These are phyloP conservation scores for Penicillium sclerotigenum DNA, from an alignment of 2,329 filamentous ascomycete species.

Conservation along the genomic window DNA sequence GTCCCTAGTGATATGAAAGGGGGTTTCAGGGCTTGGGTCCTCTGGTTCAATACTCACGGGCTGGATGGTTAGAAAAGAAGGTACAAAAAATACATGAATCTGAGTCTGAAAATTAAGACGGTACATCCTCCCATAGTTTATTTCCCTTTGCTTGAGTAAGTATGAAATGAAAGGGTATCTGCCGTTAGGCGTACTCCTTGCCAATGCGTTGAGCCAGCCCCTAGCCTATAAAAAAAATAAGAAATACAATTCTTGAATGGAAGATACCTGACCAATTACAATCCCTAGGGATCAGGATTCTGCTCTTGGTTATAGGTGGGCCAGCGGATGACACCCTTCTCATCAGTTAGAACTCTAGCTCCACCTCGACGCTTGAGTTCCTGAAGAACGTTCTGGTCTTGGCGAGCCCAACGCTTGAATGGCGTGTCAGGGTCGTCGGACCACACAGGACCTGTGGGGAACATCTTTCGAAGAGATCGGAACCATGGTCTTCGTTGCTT, in stretches of 20 bases:
- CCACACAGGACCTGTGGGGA: constrained; percentile 27
- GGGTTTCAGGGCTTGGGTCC: not conserved
- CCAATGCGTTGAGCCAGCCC: not conserved
- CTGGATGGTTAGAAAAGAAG: too few species aligned
- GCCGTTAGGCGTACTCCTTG: not conserved
- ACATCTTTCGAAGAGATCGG: constrained; percentile 25
- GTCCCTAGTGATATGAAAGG: not conserved
- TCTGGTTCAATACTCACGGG: not conserved
- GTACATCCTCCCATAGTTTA: not conserved
- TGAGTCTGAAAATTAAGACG: not conserved
- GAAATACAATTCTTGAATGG: not conserved
- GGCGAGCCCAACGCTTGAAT: constrained; percentile 38
- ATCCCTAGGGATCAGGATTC: not conserved
- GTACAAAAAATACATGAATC: not conserved
- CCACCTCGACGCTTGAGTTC: constrained; percentile 31
- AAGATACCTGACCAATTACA: not conserved
- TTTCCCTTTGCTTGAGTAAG: not conserved
- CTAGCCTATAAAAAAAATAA: not conserved
- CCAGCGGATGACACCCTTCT: constrained; percentile 33
- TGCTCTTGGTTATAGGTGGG: constrained; percentile 8
- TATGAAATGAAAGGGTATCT: not conserved
- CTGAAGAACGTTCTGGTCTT: constrained; percentile 31
- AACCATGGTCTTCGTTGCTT: constrained; percentile 29
- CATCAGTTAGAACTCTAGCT: constrained; percentile 28
- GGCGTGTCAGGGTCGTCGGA: constrained; percentile 37